Conservation (phyloP, 805 yeast species). For the Candida hungchunana region DNA sequence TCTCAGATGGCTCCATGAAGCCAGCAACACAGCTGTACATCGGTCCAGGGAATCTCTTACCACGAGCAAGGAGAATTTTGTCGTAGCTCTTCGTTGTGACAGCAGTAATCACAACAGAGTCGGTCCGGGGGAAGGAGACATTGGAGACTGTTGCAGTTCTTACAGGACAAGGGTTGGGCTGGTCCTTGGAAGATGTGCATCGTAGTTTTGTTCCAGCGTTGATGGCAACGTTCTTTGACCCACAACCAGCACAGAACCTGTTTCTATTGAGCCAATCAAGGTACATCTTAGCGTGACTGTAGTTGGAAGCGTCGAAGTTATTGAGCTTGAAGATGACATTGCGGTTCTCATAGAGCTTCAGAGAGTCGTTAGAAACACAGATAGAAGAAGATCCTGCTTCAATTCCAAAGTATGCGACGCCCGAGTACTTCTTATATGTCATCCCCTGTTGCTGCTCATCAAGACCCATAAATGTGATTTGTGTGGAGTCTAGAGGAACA, state of each 20-base stretch:
- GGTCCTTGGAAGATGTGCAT: conserved; percentile 34
- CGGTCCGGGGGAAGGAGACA: conserved; percentile 88
- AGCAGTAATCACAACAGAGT: conserved; percentile 82
- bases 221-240: conserved; percentile 51
- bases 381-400: too few species aligned
- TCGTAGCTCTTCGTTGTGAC: conserved; percentile 57
- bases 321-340: conserved; percentile 21
- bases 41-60: conserved; percentile 51
- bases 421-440: conserved; percentile 45
- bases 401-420: conserved; percentile 61
- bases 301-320: conserved; percentile 55
- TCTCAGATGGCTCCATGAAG: conserved; percentile 92
- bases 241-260: conserved; percentile 87
- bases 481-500: conserved; percentile 31
- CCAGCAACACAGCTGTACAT: conserved; percentile 92
- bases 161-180: conserved; percentile 29
- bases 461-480: conserved; percentile 45
- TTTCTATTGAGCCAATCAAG: conserved; percentile 80
- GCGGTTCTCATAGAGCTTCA: conserved; percentile 9
- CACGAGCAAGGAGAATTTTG: conserved; percentile 67
- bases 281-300: conserved; percentile 78
- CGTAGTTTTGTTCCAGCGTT: conserved; percentile 62
- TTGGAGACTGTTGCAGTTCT: conserved; percentile 55
- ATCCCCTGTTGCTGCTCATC: conserved; percentile 37
- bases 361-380: not conserved